phyloP scores from a whole-genome alignment of 1,284 basidiomycete genomes.

The Coriolopsis trogii region DNA sequence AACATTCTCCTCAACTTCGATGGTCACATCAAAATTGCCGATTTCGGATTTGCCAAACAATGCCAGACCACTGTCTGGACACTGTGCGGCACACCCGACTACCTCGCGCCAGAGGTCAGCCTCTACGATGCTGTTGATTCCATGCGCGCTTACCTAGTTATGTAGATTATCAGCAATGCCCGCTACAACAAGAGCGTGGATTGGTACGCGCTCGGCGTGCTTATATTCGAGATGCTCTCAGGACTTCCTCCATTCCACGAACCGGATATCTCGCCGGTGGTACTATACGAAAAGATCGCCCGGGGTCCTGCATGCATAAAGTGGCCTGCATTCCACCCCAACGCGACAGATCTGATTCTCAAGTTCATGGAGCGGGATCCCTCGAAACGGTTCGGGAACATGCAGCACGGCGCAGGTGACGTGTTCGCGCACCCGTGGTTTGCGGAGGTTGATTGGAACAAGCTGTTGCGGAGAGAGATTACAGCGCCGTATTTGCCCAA shows the following conservation, averaged over 20 bases:
- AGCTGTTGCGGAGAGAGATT: slow-evolving; percentile 84
- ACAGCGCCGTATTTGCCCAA: slow-evolving; percentile 95
- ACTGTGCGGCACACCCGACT: slow-evolving; percentile 97
- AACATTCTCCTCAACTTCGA: slow-evolving; percentile 94
- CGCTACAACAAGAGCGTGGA: slow-evolving; percentile 98
- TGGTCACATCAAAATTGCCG: slow-evolving; percentile 97
- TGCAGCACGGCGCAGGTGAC: slow-evolving; percentile 90
- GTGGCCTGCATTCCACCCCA: slow-evolving; percentile 89
- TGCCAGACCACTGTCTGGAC: slow-evolving; percentile 96
- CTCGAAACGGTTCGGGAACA: slow-evolving; percentile 91
- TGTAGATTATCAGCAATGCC: slow-evolving; percentile 81
- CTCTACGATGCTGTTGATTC: not conserved
- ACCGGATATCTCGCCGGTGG: slow-evolving; percentile 63
- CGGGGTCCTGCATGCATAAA: slow-evolving; percentile 76
- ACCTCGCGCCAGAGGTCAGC: slow-evolving; percentile 85
- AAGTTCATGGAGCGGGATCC: slow-evolving; percentile 92
- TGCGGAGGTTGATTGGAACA: slow-evolving; percentile 93
- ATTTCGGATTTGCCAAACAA: slow-evolving; percentile 97
- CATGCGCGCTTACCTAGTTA: not conserved
- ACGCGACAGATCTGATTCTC: slow-evolving; percentile 88
- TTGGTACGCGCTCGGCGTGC: slow-evolving; percentile 97
- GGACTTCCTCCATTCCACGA: slow-evolving; percentile 82
- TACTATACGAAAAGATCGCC: slow-evolving; percentile 82
- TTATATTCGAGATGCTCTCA: slow-evolving; percentile 97
- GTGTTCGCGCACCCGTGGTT: slow-evolving; percentile 99